These are phyloP conservation scores for Podospora anserina DNA, from an alignment of 495 filamentous ascomycete genomes.

Conservation along the genomic window DNA sequence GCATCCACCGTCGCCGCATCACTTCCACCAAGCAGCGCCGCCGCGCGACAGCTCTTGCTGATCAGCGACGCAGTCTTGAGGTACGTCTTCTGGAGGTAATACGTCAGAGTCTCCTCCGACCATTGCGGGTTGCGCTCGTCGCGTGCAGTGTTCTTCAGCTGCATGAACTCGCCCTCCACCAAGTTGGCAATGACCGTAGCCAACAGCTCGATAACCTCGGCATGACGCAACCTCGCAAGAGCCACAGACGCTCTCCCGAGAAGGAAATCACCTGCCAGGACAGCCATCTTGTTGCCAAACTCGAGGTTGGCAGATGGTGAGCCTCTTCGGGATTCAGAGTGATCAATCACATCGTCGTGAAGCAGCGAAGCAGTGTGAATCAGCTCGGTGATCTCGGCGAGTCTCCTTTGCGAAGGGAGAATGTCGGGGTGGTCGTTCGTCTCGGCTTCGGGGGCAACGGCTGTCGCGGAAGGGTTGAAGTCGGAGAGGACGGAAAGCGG, in stretches of 20 bases:
- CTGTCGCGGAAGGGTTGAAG: conserved; percentile 65
- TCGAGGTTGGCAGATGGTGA: conserved; percentile 84
- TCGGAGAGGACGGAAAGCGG: conserved; percentile 72
- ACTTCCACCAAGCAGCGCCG: conserved; percentile 77
- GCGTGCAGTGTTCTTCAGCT: conserved; percentile 89
- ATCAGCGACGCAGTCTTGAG: conserved; percentile 94
- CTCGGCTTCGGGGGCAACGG: conserved; percentile 50
- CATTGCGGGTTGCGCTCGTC: conserved; percentile 80
- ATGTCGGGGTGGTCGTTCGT: conserved; percentile 63
- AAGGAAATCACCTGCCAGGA: conserved; percentile 92
- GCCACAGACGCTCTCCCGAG: conserved; percentile 91
- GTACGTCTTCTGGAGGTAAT: conserved; percentile 99
- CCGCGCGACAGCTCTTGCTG: conserved; percentile 88
- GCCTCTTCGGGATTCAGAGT: conserved; percentile 76
- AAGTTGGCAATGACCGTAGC: conserved; percentile 96
- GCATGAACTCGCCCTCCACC: conserved; percentile 99
- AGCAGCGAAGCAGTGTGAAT: conserved; percentile 96
- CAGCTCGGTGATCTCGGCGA: conserved; percentile 94
- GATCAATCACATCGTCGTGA: conserved; percentile 97
- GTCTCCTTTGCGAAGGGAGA: conserved; percentile 83
- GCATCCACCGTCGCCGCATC: conserved; percentile 80
- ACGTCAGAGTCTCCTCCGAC: conserved; percentile 80
- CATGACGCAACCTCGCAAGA: conserved; percentile 81
- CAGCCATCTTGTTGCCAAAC: conserved; percentile 98
- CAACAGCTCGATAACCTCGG: conserved; percentile 89